Evolutionary conservation across 108 stramenopile genomes (phyloP).

Genomic region (Conticribra guillardii): DNA sequence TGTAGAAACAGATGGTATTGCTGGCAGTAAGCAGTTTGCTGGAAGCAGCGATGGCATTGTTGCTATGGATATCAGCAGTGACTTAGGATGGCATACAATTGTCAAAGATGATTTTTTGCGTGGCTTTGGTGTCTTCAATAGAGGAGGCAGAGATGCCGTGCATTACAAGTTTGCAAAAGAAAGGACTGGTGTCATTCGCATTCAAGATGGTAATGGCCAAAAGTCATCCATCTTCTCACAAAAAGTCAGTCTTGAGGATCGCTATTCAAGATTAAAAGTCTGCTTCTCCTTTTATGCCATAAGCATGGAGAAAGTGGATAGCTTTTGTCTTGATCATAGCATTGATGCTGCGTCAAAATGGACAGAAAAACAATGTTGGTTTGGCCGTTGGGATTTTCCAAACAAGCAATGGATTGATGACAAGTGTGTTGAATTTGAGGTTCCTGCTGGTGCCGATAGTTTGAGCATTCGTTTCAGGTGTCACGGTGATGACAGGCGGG

Average conservation of each 20-base stretch:
- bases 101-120: constrained; percentile 1
- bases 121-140: constrained; percentile 2
- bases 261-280: constrained; percentile 3
- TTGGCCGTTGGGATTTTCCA: constrained; percentile 4
- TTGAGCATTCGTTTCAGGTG: constrained; percentile 2
- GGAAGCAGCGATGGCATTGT: background rate
- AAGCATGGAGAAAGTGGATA: constrained; percentile 3
- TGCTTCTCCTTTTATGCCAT: constrained; percentile 7
- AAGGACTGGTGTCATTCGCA: constrained; percentile 1
- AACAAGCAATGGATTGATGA: constrained; percentile 8
- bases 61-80: background rate
- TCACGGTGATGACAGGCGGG: background rate
- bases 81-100: background rate
- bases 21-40: too few relatives aligned
- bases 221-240: background rate
- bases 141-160: background rate
- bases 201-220: background rate
- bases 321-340: constrained; percentile 12
- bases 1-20: background rate
- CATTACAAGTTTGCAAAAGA: constrained; percentile 3
- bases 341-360: background rate
- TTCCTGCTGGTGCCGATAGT: background rate
- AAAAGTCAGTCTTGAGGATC: background rate
- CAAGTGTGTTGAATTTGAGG: background rate
- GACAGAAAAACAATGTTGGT: constrained; percentile 5